Evolutionary conservation across 2,329 filamentous ascomycete species (phyloP), one percentile per base, ranked within the genome.

Genomic region (Bimuria novae-zelandiae): DNA sequence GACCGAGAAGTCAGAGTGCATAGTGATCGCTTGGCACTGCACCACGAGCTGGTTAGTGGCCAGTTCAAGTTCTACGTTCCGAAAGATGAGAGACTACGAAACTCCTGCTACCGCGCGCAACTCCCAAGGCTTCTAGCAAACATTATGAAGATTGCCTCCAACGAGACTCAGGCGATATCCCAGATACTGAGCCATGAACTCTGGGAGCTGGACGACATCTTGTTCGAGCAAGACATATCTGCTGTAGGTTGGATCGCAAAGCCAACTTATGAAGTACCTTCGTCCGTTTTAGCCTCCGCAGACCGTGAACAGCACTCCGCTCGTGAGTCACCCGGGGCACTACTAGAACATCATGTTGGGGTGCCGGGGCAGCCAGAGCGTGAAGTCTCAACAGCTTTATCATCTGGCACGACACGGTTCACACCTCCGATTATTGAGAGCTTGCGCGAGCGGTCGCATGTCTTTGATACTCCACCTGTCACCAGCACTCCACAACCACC

Each of bases 41-140:
- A 64, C 41, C 49, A 56, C 49, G 52, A 61, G 7, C 7, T 54
- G 3, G 8, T 36, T 2, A 49, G 57, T 7, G 48, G 27, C 6
- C n/a, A 43, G 7, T 39, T 64, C 12, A 56, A 32, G 19, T 52
- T 64, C 4, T 66, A 61, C 32, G 52, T 64, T 7, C 63, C 60
- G 1, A 37, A 37, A 14, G 55, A 55, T 14, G 16, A 33, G 21
- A 44, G 51, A 25, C 37, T 54, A 35, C 54, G 55, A 11, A 25
- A 29, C 35, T 17, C 29, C n/a, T 64, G 56, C 49, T 63, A 61
- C 41, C 39, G 52, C 35, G 52, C 52, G 14, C 60, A 66, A 30
- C 43, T 66, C 7, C 63, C 60, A 19, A 52, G 50, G 14, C 32
- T 63, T 2, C 50, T 66, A 3, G 43, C 48, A 4, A 46, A 16